Base-by-base conservation (phyloP, 1,139 yeast species). In the Kluyveromyces sp. region DNA sequence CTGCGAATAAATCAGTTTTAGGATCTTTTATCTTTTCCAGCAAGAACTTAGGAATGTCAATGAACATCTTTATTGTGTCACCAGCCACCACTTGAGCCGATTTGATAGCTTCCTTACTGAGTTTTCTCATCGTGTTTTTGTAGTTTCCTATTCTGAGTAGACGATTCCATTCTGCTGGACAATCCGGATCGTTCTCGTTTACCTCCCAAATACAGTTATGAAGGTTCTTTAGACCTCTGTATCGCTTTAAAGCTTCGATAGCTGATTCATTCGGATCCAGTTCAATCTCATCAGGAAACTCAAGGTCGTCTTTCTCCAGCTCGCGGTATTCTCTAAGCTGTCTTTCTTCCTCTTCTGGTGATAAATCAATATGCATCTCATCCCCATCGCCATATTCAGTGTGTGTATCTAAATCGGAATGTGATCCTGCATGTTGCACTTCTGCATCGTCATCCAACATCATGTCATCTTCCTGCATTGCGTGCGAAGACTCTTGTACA, bases 201-300 rank as follows among this genome's bases (percentile, higher is more conserved):
- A 76, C 77, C 54, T 88, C 89, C 98, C 98, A 92, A 36, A 76
- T 74, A 55, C 94, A 80, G 49, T 82, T 80, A 40, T 83, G 80
- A 49, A 94, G 67, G 37, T 85, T 84, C 63, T 86, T 86, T 50
- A 89, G 75, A 46, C 97, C 97, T 63, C 97, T 75, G 64, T 87
- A 92, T 47, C 87, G 75, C 30, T 71, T 66, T 47, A 92, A 70
- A 49, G 86, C 75, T 51, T 87, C 88, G 54, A 75, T 77, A 12
- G 86, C 98, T 9, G 83, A 74, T 53, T 77, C 88, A 3, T 66
- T 60, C 26, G 97, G 96, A 43, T 74, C 76, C 40, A 92, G 68
- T 63, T 94, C 97, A 45, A 89, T 67, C 66, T 94, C 98, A 66
- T 94, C 99, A 0, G 98, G 97, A 70, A 88, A 92, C 55, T 92